phyloP scores from a whole-genome alignment of 106 monocot species.

The Dendrobium nobile region DNA sequence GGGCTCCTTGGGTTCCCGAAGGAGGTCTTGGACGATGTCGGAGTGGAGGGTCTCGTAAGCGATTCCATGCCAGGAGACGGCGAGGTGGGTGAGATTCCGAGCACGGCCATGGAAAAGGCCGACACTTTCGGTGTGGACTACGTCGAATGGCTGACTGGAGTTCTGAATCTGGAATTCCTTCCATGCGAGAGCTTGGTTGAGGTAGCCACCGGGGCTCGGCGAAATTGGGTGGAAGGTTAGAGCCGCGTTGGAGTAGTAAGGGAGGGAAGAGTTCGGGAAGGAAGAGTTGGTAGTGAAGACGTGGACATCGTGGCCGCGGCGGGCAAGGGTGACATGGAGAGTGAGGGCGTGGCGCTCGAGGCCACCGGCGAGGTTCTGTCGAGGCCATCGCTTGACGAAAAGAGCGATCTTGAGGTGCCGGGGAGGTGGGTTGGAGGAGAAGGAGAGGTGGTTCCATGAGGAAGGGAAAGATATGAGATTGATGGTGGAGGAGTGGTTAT shows the following conservation, averaged over 20 bases:
- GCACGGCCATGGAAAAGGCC: slow-evolving; percentile 60
- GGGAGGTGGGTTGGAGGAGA: slow-evolving; percentile 44
- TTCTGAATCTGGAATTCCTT: slow-evolving; percentile 50
- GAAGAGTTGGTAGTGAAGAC: slow-evolving; percentile 56
- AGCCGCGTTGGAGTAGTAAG: slow-evolving; percentile 6
- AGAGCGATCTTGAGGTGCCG: slow-evolving; percentile 64
- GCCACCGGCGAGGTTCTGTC: slow-evolving; percentile 51
- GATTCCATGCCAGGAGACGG: slow-evolving; percentile 89
- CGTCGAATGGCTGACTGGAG: slow-evolving; percentile 43
- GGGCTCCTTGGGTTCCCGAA: slow-evolving; percentile 32
- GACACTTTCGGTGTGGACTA: slow-evolving; percentile 77
- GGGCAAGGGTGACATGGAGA: slow-evolving; percentile 66
- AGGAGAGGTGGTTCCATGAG: slow-evolving; percentile 63
- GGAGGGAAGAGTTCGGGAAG: slow-evolving; percentile 10
- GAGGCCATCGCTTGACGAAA: slow-evolving; percentile 82
- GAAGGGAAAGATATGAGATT: slow-evolving; percentile 51
- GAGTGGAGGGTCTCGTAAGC: slow-evolving; percentile 86
- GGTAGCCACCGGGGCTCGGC: slow-evolving; percentile 47
- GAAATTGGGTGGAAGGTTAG: slow-evolving; percentile 43
- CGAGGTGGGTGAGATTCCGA: slow-evolving; percentile 42
- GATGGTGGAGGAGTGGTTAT: slow-evolving; percentile 18
- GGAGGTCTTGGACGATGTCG: slow-evolving; percentile 70
- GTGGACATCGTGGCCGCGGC: slow-evolving; percentile 66
- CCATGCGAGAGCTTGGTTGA: slow-evolving; percentile 71
- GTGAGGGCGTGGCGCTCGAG: slow-evolving; percentile 83